Conservation (phyloP, 345 rosid species). For the Sapria himalayana region DNA sequence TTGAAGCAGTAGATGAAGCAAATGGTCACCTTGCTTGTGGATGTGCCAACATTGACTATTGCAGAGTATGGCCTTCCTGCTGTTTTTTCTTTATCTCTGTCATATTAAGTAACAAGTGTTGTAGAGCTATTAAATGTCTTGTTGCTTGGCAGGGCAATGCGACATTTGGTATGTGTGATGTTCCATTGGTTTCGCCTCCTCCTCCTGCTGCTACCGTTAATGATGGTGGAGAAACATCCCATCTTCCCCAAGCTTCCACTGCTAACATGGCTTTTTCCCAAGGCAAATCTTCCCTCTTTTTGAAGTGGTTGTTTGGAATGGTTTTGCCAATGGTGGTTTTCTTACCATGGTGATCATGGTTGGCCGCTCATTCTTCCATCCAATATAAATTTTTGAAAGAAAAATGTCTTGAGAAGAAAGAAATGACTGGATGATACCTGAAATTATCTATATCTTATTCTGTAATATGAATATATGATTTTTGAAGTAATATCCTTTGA, state of each 20-base stretch:
- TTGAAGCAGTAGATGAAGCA: slow-evolving; percentile 62
- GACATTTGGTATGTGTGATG: slow-evolving; percentile 55
- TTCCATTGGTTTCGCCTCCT: slow-evolving; percentile 52
- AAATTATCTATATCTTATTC: no score
- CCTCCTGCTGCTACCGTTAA: slow-evolving; percentile 33
- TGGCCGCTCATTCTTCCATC: slow-evolving; percentile 3
- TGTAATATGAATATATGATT: no score
- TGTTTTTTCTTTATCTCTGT: background rate
- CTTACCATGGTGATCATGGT: slow-evolving; percentile 10
- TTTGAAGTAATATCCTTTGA: no score
- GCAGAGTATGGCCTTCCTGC: slow-evolving; percentile 32
- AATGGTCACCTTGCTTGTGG: slow-evolving; percentile 93
- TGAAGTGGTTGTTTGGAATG: slow-evolving; percentile 17
- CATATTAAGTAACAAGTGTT: background rate
- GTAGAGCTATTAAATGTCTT: background rate
- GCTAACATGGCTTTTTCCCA: slow-evolving; percentile 13
- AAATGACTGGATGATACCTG: no score
- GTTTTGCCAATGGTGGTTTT: slow-evolving; percentile 15
- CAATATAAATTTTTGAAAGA: no score
- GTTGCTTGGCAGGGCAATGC: slow-evolving; percentile 35
- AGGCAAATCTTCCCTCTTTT: slow-evolving; percentile 7
- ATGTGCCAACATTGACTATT: slow-evolving; percentile 47
- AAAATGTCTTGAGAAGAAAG: no score
- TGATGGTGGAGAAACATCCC: slow-evolving; percentile 6
- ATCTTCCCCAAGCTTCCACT: slow-evolving; percentile 2